Evolutionary conservation across 2,329 filamentous ascomycete species (phyloP).

Genomic region (Fusarium gaditjirri): DNA sequence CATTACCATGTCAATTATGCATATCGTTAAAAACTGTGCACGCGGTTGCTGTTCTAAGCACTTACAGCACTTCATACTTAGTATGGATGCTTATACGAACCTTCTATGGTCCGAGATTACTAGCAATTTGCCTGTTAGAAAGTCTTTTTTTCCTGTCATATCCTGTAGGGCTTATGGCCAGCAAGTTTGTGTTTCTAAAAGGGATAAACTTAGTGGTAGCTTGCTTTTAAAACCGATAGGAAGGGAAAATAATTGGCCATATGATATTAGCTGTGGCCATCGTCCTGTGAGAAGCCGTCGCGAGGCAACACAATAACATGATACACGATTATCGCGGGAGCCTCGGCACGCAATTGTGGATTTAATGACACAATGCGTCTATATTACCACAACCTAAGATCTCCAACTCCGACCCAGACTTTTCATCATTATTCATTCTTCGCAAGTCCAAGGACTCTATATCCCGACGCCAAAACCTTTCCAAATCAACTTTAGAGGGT

Average conservation of each 20-base stretch:
- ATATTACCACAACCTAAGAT: not conserved
- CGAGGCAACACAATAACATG: constrained; percentile 8
- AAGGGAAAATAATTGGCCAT: not conserved
- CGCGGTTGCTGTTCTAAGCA: not conserved
- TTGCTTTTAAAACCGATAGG: not conserved
- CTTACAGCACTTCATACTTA: not conserved
- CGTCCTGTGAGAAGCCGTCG: not conserved
- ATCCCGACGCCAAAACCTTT: not conserved
- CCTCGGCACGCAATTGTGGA: constrained; percentile 9
- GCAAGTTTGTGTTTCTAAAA: not conserved
- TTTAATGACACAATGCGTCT: not conserved
- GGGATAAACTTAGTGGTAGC: too few relatives aligned
- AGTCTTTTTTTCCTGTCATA: too few relatives aligned
- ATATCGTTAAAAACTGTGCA: not conserved
- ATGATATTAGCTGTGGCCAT: not conserved
- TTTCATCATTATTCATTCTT: not conserved
- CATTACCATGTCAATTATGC: not conserved
- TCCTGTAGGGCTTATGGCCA: too few relatives aligned
- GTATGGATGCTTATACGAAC: too few relatives aligned
- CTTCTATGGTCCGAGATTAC: not conserved
- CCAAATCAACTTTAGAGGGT: too few relatives aligned
- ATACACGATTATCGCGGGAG: constrained; percentile 4
- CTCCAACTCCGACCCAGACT: not conserved
- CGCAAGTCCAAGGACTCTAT: not conserved
- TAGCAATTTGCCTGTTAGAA: not conserved